Base-by-base conservation (phyloP, 805 yeast genomes). In the Candida odintsovae region DNA sequence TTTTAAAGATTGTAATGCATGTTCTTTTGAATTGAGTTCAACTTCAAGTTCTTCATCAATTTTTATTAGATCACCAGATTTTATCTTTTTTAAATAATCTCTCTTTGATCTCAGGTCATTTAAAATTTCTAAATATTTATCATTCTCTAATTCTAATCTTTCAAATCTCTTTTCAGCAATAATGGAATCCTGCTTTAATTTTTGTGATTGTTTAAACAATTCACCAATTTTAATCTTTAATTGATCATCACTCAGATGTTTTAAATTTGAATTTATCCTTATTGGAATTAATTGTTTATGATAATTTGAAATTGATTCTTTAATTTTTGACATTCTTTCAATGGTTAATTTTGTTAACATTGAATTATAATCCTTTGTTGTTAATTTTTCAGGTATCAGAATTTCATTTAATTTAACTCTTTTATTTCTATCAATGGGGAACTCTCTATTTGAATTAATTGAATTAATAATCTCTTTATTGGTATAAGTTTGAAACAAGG, bases 1-100 rank as follows among this genome's bases (percentile, higher is more conserved):
- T 16, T 58, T 42, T 25, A 60, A 45, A 1, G 42, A 40, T 44
- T 70, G 67, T 55, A 76, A 75, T 53, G 76, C 84, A 48, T 77
- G 70, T 58, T 80, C 86, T 42, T 83, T 16, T 21, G 20, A 13
- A 16, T 22, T 15, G 15, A 46, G 26, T 13, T 49, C 44, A 37
- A 57, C 61, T 7, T 42, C 54, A 21, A 59, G 43, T 49, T 68
- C 74, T 20, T 51, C 48, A 29, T 63, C 65, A n/a, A 59, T 49
- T 15, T 64, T 64, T 11, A 51, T 67, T 19, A 65, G 55, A 31
- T 59, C 55, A 7, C 49, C 52, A 1, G 29, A 38, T 16, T 36
- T 20, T 10, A 43, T 38, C 43, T 41, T n/a, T 6, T 21, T 20
- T 19, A 52, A 41, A 3, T 29, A 18, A 10, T 37, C 33, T 12